Percentiles rank a stretch among this genome's conserved stretches.
phyloP scores from a whole-genome alignment of 805 yeast genomes.

The Vanderwaltozyma yarrowii region DNA sequence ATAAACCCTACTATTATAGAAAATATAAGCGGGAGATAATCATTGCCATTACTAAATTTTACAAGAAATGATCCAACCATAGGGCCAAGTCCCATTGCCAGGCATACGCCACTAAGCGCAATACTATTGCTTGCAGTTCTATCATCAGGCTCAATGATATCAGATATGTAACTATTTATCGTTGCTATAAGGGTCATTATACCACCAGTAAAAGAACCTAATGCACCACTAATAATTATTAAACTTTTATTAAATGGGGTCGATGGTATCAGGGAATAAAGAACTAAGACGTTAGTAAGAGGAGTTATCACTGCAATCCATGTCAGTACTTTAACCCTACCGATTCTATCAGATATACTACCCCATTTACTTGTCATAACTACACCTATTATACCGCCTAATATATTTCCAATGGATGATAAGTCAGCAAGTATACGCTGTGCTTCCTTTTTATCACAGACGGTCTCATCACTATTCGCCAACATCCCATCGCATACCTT shows the following conservation, averaged over 20 bases:
- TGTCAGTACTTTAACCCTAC: constrained; percentile 43
- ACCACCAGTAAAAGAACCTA: constrained; percentile 54
- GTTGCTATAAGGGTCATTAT: constrained; percentile 44
- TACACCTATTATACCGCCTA: constrained; percentile 37
- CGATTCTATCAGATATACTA: constrained; percentile 50
- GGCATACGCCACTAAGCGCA: constrained; percentile 45
- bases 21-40: constrained; percentile 24
- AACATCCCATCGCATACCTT: background rate
- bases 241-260: constrained; percentile 30
- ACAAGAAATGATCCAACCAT: constrained; percentile 38
- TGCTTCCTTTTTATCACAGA: constrained; percentile 32
- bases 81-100: constrained; percentile 59
- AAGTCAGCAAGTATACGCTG: constrained; percentile 39
- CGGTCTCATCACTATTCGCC: background rate
- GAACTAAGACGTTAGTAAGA: constrained; percentile 11
- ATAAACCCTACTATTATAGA: constrained; percentile 26
- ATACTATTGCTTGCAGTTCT: constrained; percentile 51
- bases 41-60: constrained; percentile 11
- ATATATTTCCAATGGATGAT: constrained; percentile 34
- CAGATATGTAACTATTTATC: constrained; percentile 61
- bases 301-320: constrained; percentile 22
- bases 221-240: constrained; percentile 35
- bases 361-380: constrained; percentile 53
- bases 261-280: constrained; percentile 22
- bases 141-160: constrained; percentile 52